Percentiles rank a stretch among this genome's conserved stretches.
Evolutionary conservation across 169 alveolate species (phyloP).

Genomic region (Plasmodium reichenowi): DNA sequence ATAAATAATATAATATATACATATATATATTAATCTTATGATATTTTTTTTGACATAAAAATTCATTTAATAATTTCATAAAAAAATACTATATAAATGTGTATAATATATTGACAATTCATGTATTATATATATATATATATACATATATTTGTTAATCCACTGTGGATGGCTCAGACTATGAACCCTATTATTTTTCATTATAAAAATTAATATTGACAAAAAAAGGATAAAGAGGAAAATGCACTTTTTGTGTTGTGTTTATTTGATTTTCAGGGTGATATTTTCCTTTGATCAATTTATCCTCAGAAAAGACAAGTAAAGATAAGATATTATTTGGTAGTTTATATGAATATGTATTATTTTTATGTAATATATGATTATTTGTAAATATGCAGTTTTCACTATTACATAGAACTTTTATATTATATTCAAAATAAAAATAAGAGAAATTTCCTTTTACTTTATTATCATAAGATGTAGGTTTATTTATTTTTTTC

Average conservation of each 20-base stretch:
- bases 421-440: constrained; percentile 38
- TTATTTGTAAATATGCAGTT: constrained; percentile 60
- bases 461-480: constrained; percentile 23
- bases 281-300: constrained; percentile 28
- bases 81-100: too few relatives aligned
- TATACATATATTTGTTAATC: not conserved
- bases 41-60: too few relatives aligned
- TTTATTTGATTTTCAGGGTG: constrained; percentile 12
- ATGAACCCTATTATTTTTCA: constrained; percentile 7
- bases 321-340: constrained; percentile 46
- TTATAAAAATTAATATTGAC: constrained; percentile 51
- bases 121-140: not conserved
- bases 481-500: constrained; percentile 52
- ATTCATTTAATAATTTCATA: too few relatives aligned
- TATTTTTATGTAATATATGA: constrained; percentile 50
- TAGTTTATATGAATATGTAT: constrained; percentile 35
- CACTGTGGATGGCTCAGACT: too few relatives aligned
- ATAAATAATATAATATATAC: too few relatives aligned
- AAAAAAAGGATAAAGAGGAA: constrained; percentile 65
- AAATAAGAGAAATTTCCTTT: constrained; percentile 35
- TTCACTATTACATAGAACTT: constrained; percentile 59
- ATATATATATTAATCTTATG: too few relatives aligned
- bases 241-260: constrained; percentile 40
- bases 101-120: too few relatives aligned
- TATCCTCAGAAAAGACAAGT: constrained; percentile 61